Evolutionary conservation across 2,329 filamentous ascomycete species (phyloP).

Genomic region (Cyphellophora attinorum): DNA sequence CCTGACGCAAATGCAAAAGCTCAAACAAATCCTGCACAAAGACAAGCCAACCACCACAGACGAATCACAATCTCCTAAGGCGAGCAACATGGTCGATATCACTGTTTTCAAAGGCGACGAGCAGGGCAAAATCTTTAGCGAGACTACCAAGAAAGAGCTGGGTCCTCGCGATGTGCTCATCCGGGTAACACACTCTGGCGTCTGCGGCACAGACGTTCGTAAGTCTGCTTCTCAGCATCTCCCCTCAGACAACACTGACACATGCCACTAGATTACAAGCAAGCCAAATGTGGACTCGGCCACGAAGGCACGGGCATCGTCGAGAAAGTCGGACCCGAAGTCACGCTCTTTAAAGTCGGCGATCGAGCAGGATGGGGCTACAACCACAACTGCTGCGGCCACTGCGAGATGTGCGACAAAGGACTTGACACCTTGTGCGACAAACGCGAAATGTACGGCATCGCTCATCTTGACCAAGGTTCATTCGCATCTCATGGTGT

Average conservation of each 20-base stretch:
- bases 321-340: slow-evolving; percentile 15
- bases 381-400: slow-evolving; percentile 26
- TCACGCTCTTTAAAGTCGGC: slow-evolving; percentile 25
- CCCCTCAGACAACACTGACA: too few species aligned
- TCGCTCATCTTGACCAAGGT: slow-evolving; percentile 26
- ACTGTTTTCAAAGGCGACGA: slow-evolving; percentile 56
- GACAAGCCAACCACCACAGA: too few species aligned
- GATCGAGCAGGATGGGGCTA: slow-evolving; percentile 36
- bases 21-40: too few species aligned
- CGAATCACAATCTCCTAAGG: too few species aligned
- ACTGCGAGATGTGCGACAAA: slow-evolving; percentile 26
- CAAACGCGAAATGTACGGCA: slow-evolving; percentile 26
- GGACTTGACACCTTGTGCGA: slow-evolving; percentile 21
- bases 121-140: slow-evolving; percentile 45
- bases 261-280: slow-evolving; percentile 19
- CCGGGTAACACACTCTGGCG: slow-evolving; percentile 55
- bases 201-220: slow-evolving; percentile 56
- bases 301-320: slow-evolving; percentile 20
- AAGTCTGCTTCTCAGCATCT: too few species aligned
- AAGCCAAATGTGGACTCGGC: slow-evolving; percentile 13
- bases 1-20: too few species aligned
- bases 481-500: slow-evolving; percentile 28
- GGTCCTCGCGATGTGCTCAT: slow-evolving; percentile 49
- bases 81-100: slow-evolving; percentile 32
- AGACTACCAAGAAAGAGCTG: slow-evolving; percentile 37